These are phyloP conservation scores for Nemania sp. DNA, from an alignment of 2,329 filamentous ascomycete genomes.

Conservation along the genomic window DNA sequence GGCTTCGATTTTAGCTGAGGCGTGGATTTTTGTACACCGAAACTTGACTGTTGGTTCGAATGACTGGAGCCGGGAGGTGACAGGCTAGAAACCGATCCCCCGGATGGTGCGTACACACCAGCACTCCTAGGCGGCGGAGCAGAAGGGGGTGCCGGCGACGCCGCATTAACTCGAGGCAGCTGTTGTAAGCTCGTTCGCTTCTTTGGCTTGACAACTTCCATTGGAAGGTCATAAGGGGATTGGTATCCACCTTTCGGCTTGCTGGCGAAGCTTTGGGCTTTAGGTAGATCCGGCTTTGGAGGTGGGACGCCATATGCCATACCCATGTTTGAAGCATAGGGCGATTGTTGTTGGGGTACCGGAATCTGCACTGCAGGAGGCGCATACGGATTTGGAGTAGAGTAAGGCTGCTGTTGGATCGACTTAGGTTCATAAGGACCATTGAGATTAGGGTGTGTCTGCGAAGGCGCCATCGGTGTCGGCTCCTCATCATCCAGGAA, in stretches of 20 bases:
- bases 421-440: conserved; percentile 52
- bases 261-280: conserved; percentile 86
- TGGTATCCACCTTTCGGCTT: conserved; percentile 92
- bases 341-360: conserved; percentile 45
- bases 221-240: conserved; percentile 94
- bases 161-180: conserved; percentile 57
- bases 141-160: conserved; percentile 54
- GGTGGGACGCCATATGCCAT: conserved; percentile 55
- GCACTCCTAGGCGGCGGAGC: conserved; percentile 71
- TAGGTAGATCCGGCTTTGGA: conserved; percentile 61
- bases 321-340: conserved; percentile 49
- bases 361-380: conserved; percentile 52
- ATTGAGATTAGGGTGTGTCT: conserved; percentile 47
- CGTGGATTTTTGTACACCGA: conserved; percentile 52
- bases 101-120: conserved; percentile 63
- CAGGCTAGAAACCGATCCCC: conserved; percentile 44
- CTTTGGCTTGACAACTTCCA: conserved; percentile 82
- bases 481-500: conserved; percentile 77
- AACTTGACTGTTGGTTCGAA: conserved; percentile 50
- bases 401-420: conserved; percentile 44
- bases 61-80: conserved; percentile 56
- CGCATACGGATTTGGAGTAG: conserved; percentile 59
- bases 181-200: conserved; percentile 72
- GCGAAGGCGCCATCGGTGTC: conserved; percentile 44
- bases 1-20: conserved; percentile 56